Evolutionary conservation across 306 rosid genomes (phyloP).

Genomic region (Quillaja saponaria): DNA sequence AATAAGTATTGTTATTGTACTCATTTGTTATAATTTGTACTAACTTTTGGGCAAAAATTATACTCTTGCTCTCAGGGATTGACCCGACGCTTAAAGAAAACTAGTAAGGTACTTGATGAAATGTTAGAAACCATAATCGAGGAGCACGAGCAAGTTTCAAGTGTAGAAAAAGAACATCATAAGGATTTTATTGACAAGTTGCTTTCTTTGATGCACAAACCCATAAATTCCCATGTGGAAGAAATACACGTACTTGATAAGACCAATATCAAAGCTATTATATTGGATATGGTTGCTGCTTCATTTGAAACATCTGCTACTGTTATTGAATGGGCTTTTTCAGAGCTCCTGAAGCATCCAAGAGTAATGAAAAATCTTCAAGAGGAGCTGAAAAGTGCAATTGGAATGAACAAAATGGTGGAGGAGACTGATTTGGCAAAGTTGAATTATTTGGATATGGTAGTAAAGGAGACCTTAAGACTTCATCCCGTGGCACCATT

Average conservation of each 20-base stretch:
- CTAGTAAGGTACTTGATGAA: slow-evolving; percentile 5
- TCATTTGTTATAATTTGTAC: too few relatives aligned
- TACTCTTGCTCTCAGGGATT: too few relatives aligned
- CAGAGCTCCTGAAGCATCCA: slow-evolving; percentile 48
- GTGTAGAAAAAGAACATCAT: not conserved
- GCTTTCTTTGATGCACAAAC: slow-evolving; percentile 25
- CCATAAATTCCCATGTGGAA: not conserved
- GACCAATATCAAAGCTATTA: slow-evolving; percentile 41
- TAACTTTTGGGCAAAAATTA: too few relatives aligned
- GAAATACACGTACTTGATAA: slow-evolving; percentile 3
- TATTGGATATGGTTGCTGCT: slow-evolving; percentile 32
- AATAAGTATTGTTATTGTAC: too few relatives aligned
- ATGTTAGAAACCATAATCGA: slow-evolving; percentile 26
- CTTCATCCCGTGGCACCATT: slow-evolving; percentile 38
- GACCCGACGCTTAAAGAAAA: slow-evolving; percentile 8
- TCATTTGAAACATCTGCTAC: slow-evolving; percentile 19
- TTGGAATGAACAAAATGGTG: slow-evolving; percentile 38
- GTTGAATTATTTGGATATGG: slow-evolving; percentile 35
- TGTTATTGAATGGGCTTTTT: slow-evolving; percentile 34
- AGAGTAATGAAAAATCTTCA: slow-evolving; percentile 44
- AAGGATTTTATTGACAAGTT: slow-evolving; percentile 34
- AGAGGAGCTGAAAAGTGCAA: slow-evolving; percentile 32
- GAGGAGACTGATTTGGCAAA: slow-evolving; percentile 40
- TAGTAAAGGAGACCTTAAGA: slow-evolving; percentile 46
- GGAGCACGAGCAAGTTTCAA: slow-evolving; percentile 18